Evolutionary conservation across 257 asterid species (phyloP).

Genomic region (Solanum megistacrolobum): DNA sequence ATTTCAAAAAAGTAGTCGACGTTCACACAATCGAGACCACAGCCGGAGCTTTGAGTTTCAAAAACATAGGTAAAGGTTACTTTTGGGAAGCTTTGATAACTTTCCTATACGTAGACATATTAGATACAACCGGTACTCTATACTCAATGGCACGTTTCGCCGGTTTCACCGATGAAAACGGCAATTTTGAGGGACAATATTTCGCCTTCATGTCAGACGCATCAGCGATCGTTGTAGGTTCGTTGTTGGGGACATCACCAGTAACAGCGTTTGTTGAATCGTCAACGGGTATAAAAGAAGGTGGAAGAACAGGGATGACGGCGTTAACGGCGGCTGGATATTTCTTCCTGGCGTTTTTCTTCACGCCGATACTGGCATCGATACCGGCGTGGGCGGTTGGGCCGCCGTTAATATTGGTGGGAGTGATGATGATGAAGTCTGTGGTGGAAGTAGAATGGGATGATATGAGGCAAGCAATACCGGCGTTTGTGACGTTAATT

Average conservation of each 20-base stretch:
- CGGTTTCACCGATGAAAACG: slow-evolving; percentile 53
- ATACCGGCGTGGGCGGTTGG: slow-evolving; percentile 99
- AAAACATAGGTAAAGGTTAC: slow-evolving; percentile 37
- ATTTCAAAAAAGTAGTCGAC: slow-evolving; percentile 64
- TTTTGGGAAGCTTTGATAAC: slow-evolving; percentile 89
- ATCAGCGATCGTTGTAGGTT: slow-evolving; percentile 63
- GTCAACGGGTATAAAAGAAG: slow-evolving; percentile 89
- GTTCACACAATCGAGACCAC: slow-evolving; percentile 60
- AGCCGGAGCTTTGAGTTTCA: slow-evolving; percentile 82
- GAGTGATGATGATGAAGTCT: slow-evolving; percentile 92
- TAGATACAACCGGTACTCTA: slow-evolving; percentile 83
- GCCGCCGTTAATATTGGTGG: slow-evolving; percentile 87
- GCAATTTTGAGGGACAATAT: slow-evolving; percentile 85
- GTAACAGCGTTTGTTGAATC: slow-evolving; percentile 85
- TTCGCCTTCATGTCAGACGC: slow-evolving; percentile 96
- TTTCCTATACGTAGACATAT: slow-evolving; percentile 68
- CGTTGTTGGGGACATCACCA: slow-evolving; percentile 85
- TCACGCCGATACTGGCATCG: slow-evolving; percentile 88
- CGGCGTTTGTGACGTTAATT: slow-evolving; percentile 78
- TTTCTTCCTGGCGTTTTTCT: slow-evolving; percentile 66
- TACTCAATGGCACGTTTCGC: slow-evolving; percentile 92
- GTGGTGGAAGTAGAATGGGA: slow-evolving; percentile 93
- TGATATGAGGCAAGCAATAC: slow-evolving; percentile 88
- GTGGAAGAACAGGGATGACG: slow-evolving; percentile 90
- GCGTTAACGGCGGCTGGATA: slow-evolving; percentile 84